Evolutionary conservation across 2,329 filamentous ascomycete species (phyloP), one percentile per base, ranked within the genome.

Genomic region (Neofusicoccum cordaticola): DNA sequence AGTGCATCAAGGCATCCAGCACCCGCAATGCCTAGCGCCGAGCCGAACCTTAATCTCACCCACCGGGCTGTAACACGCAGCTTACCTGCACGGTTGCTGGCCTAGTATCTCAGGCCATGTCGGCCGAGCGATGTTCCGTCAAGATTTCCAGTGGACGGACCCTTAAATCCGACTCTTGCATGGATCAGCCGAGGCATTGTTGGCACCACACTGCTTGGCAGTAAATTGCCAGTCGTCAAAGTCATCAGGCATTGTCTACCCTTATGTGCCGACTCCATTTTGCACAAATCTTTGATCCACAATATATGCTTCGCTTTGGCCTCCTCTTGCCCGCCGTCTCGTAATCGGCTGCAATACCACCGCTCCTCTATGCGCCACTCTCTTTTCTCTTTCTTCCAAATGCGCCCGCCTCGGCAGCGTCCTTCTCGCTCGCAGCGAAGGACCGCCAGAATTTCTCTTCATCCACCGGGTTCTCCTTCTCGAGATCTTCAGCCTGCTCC

Each of bases 391-490:
- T 19, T n/a, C 15, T 48, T 4, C 19, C 34, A 15, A 22, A 64
- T 1, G 52, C 62, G 3, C 62, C 62, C 12, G n/a, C 45, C 22
- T 65, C 63, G 2, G 63, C 63, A 34, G 63, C 63, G 17, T 15
- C 15, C 31, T 53, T 52, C 22, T 65, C 63, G 19, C 63, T 65
- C 4, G 56, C 39, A 19, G 63, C 63, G 37, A 65, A 65, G 1
- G 63, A 22, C 17, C 63, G 63, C 63, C 63, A 65, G 12, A 65
- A 17, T 37, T 39, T 65, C 53, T 65, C 63, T 22, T 65, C 64
- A 2, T 51, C 37, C 8, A n/a, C 13, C 17, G 34, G 37, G 1
- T 60, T 19, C 11, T 22, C 41, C 62, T 19, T 45, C 41, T 64
- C 62, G n/a, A 19, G 50, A 6, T 62, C 45, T 27, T 51, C 56